Evolutionary conservation across 495 filamentous ascomycete genomes (phyloP).

Genomic region (Parathielavia appendiculata): DNA sequence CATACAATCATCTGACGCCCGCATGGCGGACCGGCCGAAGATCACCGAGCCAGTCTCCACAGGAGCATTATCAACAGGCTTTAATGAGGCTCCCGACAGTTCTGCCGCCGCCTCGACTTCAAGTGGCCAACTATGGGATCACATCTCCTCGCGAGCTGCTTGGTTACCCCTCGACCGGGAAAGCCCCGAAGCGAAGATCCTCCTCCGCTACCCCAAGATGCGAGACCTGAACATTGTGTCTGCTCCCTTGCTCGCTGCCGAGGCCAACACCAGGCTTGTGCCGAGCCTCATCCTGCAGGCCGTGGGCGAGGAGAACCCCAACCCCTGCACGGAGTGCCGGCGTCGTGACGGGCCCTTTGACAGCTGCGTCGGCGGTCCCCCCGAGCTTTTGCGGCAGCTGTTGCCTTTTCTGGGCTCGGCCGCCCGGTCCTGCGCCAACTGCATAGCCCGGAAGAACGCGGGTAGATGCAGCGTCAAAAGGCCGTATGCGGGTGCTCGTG

Average conservation of each 20-base stretch:
- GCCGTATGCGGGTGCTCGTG: too few species aligned
- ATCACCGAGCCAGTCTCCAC: too few species aligned
- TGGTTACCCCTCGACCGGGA: not conserved
- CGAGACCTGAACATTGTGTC: conserved; percentile 1
- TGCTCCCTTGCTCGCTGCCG: not conserved
- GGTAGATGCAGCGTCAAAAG: conserved; percentile 12
- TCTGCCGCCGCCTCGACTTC: not conserved
- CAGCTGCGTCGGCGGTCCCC: conserved; percentile 4
- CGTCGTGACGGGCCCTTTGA: conserved; percentile 7
- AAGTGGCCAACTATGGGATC: not conserved
- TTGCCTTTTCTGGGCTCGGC: not conserved
- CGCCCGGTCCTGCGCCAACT: conserved; percentile 15
- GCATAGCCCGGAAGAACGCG: not conserved
- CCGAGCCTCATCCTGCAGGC: conserved; percentile 9
- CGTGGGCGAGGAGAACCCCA: conserved; percentile 1
- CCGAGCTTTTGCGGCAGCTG: not conserved
- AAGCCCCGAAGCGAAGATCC: not conserved
- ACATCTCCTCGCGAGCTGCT: not conserved
- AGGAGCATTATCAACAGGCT: not conserved
- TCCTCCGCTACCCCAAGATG: conserved; percentile 2
- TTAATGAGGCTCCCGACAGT: not conserved
- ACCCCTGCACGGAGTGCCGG: conserved; percentile 16
- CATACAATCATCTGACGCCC: not conserved
- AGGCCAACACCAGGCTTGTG: not conserved
- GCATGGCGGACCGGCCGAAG: not conserved